Conservation (phyloP, 1,284 basidiomycete genomes). For the Puccinia hordei region DNA sequence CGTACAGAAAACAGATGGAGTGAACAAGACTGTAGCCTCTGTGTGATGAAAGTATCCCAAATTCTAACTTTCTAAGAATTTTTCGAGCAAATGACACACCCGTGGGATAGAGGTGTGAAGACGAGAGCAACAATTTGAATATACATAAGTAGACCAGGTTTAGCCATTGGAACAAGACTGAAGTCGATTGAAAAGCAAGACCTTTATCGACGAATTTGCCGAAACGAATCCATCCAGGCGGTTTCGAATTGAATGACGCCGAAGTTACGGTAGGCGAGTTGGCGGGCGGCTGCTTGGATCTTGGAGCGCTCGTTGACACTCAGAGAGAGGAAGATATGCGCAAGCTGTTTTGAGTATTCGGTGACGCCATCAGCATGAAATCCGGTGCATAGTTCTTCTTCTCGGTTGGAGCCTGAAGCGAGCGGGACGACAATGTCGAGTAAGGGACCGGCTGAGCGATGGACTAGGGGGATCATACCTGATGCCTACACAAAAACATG, state of each 20-base stretch:
- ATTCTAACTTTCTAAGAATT: no score
- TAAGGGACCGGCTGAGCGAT: slow-evolving; percentile 88
- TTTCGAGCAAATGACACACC: no score
- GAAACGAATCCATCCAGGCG: neutral
- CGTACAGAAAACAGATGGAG: no score
- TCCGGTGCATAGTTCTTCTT: neutral
- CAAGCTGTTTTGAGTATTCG: neutral
- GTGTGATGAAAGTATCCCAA: no score
- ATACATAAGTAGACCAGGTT: no score
- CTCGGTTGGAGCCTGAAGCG: neutral
- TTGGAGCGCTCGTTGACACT: neutral
- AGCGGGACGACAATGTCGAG: slow-evolving; percentile 77
- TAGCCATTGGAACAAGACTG: no score
- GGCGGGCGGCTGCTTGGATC: neutral
- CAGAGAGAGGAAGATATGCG: neutral
- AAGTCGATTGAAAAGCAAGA: no score
- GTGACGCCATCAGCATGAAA: slow-evolving; percentile 2
- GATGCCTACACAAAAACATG: slow-evolving; percentile 71
- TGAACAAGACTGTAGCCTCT: no score
- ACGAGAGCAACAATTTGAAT: no score
- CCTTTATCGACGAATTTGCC: neutral
- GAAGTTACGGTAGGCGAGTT: neutral
- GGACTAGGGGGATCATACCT: slow-evolving; percentile 85
- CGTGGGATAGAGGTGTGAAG: no score
- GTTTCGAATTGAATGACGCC: neutral